phyloP scores from a whole-genome alignment of 169 alveolate species.

The Theileria equi region DNA sequence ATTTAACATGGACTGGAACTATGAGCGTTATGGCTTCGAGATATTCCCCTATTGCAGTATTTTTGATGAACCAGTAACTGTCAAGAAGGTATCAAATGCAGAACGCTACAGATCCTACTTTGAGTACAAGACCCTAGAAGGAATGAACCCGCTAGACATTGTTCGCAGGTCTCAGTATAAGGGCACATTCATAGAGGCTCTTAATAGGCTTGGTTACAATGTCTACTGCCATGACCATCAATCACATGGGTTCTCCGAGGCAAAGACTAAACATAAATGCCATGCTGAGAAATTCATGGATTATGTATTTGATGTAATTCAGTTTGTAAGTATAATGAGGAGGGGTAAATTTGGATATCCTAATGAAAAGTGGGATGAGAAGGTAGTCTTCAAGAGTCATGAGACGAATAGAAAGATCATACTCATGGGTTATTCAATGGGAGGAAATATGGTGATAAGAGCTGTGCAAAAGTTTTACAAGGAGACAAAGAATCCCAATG shows the following conservation, averaged over 20 bases:
- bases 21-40: slow-evolving; percentile 26
- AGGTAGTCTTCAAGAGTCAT: slow-evolving; percentile 3
- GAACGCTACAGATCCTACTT: slow-evolving; percentile 3
- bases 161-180: slow-evolving; percentile 37
- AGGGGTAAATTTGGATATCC: slow-evolving; percentile 28
- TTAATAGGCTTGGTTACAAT: slow-evolving; percentile 58
- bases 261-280: slow-evolving; percentile 22
- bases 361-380: slow-evolving; percentile 8
- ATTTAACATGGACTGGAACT: slow-evolving; percentile 55
- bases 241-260: slow-evolving; percentile 69
- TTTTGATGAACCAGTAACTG: too few species aligned
- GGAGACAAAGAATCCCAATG: slow-evolving; percentile 3
- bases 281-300: slow-evolving; percentile 38
- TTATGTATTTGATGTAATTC: slow-evolving; percentile 55
- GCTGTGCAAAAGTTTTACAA: slow-evolving; percentile 33
- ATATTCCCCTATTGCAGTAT: background rate
- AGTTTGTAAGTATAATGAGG: slow-evolving; percentile 55
- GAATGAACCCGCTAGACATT: background rate
- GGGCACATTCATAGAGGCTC: slow-evolving; percentile 58
- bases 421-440: slow-evolving; percentile 68
- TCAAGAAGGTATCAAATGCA: too few species aligned
- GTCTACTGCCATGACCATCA: slow-evolving; percentile 71
- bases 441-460: slow-evolving; percentile 63
- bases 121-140: background rate
- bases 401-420: slow-evolving; percentile 35